Evolutionary conservation across 2,329 filamentous ascomycete species (phyloP).

Genomic region (Aureobasidium pullulans): DNA sequence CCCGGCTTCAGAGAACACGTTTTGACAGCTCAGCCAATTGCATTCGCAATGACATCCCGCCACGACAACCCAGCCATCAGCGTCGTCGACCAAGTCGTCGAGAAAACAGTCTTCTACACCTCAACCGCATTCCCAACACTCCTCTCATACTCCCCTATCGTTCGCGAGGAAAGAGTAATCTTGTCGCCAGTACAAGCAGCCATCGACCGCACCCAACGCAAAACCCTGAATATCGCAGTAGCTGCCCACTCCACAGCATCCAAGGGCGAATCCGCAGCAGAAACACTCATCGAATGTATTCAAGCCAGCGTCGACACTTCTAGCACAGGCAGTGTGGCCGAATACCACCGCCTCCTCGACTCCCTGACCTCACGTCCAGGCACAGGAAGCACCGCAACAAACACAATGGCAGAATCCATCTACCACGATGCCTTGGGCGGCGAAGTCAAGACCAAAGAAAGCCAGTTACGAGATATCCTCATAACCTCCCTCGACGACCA

Average conservation of each 20-base stretch:
- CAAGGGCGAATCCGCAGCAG: slow-evolving; percentile 58
- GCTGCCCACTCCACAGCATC: slow-evolving; percentile 55
- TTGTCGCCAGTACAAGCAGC: slow-evolving; percentile 78
- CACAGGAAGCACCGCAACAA: background rate
- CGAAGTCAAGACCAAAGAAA: slow-evolving; percentile 39
- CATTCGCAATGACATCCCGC: slow-evolving; percentile 70
- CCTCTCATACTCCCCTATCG: slow-evolving; percentile 75
- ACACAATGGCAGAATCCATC: slow-evolving; percentile 20
- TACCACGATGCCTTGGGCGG: slow-evolving; percentile 19
- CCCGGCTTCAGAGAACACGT: slow-evolving; percentile 81
- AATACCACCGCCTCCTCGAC: slow-evolving; percentile 66
- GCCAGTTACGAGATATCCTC: slow-evolving; percentile 65
- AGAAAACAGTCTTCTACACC: slow-evolving; percentile 79
- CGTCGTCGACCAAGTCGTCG: slow-evolving; percentile 64
- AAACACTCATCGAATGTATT: slow-evolving; percentile 66
- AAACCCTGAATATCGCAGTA: slow-evolving; percentile 75
- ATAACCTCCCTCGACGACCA: slow-evolving; percentile 84
- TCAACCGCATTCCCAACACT: slow-evolving; percentile 88
- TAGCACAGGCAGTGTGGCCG: slow-evolving; percentile 69
- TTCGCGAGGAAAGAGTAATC: slow-evolving; percentile 57
- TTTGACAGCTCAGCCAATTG: slow-evolving; percentile 66
- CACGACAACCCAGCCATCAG: slow-evolving; percentile 56
- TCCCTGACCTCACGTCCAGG: slow-evolving; percentile 20
- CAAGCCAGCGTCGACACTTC: slow-evolving; percentile 66
- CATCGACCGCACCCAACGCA: slow-evolving; percentile 80